A percentile compares a stretch with the other conserved stretches of the same genome.
Evolutionary conservation across 2,329 filamentous ascomycete species (phyloP).

Genomic region (Pseudocercospora crystallina): DNA sequence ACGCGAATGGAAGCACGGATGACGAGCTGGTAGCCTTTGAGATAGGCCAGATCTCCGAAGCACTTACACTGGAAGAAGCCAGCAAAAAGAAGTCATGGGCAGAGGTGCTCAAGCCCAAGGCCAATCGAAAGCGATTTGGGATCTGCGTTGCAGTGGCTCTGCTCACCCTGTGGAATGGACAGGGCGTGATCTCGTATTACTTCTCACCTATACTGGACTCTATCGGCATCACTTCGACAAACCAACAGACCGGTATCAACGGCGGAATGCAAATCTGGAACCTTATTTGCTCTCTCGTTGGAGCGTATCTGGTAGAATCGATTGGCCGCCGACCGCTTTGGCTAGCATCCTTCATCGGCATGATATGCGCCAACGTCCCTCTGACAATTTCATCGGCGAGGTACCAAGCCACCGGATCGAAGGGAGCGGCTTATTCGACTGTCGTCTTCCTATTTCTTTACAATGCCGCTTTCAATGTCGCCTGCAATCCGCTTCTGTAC

Average conservation of each 20-base stretch:
- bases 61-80: conserved; percentile 53
- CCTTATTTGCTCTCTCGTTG: conserved; percentile 36
- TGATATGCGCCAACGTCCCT: conserved; percentile 45
- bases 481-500: conserved; percentile 66
- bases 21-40: conserved; percentile 65
- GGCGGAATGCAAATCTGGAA: conserved; percentile 42
- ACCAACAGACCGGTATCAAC: conserved; percentile 41
- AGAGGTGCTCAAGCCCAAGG: conserved; percentile 19
- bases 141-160: conserved; percentile 39
- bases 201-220: conserved; percentile 36
- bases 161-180: conserved; percentile 42
- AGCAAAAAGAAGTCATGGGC: conserved; percentile 45
- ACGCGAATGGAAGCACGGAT: conserved; percentile 61
- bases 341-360: conserved; percentile 43
- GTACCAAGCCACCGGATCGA: background rate
- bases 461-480: conserved; percentile 61
- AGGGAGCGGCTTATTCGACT: conserved; percentile 2
- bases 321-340: conserved; percentile 46
- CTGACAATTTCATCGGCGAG: conserved; percentile 34
- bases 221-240: conserved; percentile 39
- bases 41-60: conserved; percentile 60
- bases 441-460: conserved; percentile 47
- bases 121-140: conserved; percentile 38
- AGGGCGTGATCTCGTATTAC: conserved; percentile 38
- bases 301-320: conserved; percentile 42